A percentile compares a stretch with the other conserved stretches of the same genome.
Conservation (phyloP, 1,284 basidiomycete species). For the Anthracocystis walkeri region DNA sequence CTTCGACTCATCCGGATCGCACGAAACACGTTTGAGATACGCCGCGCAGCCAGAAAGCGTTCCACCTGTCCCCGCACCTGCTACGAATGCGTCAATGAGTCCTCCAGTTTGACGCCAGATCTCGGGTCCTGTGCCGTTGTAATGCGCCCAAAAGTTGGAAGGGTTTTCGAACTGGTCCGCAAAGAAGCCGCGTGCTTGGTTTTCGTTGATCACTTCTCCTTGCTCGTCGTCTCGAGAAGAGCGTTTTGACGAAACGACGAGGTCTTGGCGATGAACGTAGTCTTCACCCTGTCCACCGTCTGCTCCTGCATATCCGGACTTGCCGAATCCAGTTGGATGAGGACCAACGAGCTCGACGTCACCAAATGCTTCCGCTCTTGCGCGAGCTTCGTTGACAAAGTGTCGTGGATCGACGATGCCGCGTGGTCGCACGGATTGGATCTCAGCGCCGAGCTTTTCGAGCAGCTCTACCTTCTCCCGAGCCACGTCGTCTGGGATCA, state of each 20-base stretch:
- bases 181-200: conserved; percentile 74
- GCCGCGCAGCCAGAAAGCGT: conserved; percentile 88
- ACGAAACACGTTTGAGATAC: conserved; percentile 76
- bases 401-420: conserved; percentile 67
- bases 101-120: conserved; percentile 94
- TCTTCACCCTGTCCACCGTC: conserved; percentile 33
- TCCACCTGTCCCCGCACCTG: conserved; percentile 97
- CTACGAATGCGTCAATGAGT: conserved; percentile 84
- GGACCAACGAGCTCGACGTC: conserved; percentile 56
- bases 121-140: conserved; percentile 90
- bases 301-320: conserved; percentile 25
- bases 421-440: conserved; percentile 75
- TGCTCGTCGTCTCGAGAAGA: conserved; percentile 8
- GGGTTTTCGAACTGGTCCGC: conserved; percentile 86
- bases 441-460: conserved; percentile 84
- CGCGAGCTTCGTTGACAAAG: conserved; percentile 67
- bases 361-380: conserved; percentile 59
- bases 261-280: conserved; percentile 44
- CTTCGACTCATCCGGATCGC: conserved; percentile 37
- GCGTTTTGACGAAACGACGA: conserved; percentile 52
- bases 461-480: conserved; percentile 89
- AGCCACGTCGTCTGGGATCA: conserved; percentile 74
- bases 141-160: conserved; percentile 91
- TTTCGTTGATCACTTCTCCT: conserved; percentile 44
- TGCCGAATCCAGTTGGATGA: conserved; percentile 28